Base-by-base conservation (phyloP, 2,329 filamentous ascomycete genomes). In the Neonectria hederae region DNA sequence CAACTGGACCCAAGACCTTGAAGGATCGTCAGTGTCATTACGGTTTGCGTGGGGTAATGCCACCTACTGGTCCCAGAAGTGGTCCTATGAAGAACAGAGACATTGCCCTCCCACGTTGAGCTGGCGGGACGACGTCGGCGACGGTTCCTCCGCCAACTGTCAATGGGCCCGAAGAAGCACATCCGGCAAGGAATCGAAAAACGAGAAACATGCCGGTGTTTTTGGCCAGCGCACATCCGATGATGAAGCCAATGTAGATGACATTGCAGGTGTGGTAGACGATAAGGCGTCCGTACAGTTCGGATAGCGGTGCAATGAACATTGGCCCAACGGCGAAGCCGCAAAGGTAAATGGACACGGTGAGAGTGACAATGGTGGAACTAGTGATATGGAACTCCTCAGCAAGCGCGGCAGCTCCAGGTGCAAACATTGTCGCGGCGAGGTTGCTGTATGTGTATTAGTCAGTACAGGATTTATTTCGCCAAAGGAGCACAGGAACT, bases 121-220 rank as follows among this genome's bases (percentile, higher is more conserved):
- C 82, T 0, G 87, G 81, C 0, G 82, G 78, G 77, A 83, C 89
- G 19, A 91, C 82, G 76, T 91, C 89, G 28, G 84, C 85, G 9
- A 91, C 73, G 0, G 90, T 89, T 26, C 88, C 89, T 10, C 88
- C 88, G 0, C 87, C 89, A 70, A 89, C 89, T 9, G 87, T 90
- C 13, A 92, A 82, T 0, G 89, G 87, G 0, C 87, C 87, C 0
- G 83, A 84, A 13, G 84, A 86, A 69, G 89, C 88, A 61, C 88
- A 82, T 0, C 85, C 87, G 4, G 82, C 80, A 63, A 89, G 86
- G 75, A 90, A 90, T 8, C 88, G 82, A 10, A 86, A 87, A 40
- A 88, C 76, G 76, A 90, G 81, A 26, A 92, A 76, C 1, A 87
- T 87, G 71, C 87, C 86, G 3, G 89, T 79, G 69, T 89, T 84